Evolutionary conservation across 2,329 filamentous ascomycete species (phyloP), one percentile per base, ranked within the genome.

Genomic region (Sclerotinia borealis): DNA sequence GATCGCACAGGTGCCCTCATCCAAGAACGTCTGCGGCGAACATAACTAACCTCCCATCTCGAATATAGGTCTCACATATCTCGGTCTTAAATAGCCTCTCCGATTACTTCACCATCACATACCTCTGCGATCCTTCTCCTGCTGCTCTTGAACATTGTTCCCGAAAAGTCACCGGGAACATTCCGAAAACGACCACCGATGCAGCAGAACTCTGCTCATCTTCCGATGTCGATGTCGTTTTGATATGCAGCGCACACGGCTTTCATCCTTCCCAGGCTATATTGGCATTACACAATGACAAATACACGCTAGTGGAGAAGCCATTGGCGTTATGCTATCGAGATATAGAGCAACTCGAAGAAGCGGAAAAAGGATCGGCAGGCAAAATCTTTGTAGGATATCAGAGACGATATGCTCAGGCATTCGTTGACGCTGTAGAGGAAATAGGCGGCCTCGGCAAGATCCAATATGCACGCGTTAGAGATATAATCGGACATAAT

Each of bases 301-400:
- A 88, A 70, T 76, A 82, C 65, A 80, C 81, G 13, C 77, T 88
- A 64, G 75, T 88, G 4, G 85, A 88, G 70, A 86, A 86, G 63
- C 85, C 85, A 0, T 68, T 85, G 2, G 78, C 83, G 0, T 69
- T 87, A 5, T 81, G 76, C 29, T 72, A 81, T 25, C 76, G 75
- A 2, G 79, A 80, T 52, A 74, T 80, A 0, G 73, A 80, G 31
- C 70, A 74, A 0, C 79, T 88, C 27, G 73, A 81, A 36, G 78
- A 75, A 0, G 83, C 83, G 0, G 81, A 85, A 69, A 72, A 73
- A 22, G 68, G 64, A 1, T 77, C 78, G 0, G 68, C 72, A 13
- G 79, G 77, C 0, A 68, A 65, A 36, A 77, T 86, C 2, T 83
- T 88, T 69, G 82, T 88, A 0, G 84, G 84, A 2, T 85, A 83